Evolutionary conservation across 1,284 basidiomycete genomes (phyloP).

Genomic region (Xerocomus nothofagi): DNA sequence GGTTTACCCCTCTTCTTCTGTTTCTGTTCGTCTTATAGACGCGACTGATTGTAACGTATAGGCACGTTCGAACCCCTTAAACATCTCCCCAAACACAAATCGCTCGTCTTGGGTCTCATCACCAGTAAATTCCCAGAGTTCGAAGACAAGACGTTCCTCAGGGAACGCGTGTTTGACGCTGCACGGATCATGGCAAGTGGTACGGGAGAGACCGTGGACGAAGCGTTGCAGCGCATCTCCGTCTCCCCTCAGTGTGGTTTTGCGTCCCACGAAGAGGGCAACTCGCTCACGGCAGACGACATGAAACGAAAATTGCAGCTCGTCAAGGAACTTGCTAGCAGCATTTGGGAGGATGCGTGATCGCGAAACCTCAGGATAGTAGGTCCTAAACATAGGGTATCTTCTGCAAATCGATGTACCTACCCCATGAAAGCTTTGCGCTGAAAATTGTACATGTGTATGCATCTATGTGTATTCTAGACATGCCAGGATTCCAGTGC

Average conservation of each 20-base stretch:
- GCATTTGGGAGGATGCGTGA: slow-evolving; percentile 30
- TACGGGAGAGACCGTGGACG: slow-evolving; percentile 50
- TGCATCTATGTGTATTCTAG: not conserved
- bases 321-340: slow-evolving; percentile 25
- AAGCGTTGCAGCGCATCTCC: slow-evolving; percentile 60
- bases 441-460: not conserved
- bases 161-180: slow-evolving; percentile 62
- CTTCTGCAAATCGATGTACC: not conserved
- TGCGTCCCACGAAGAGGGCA: slow-evolving; percentile 67
- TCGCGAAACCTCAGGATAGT: too few species aligned
- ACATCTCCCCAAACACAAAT: slow-evolving; percentile 65
- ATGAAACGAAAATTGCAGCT: slow-evolving; percentile 28
- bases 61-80: slow-evolving; percentile 60
- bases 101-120: slow-evolving; percentile 72
- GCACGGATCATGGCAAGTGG: slow-evolving; percentile 58
- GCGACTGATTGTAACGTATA: not conserved
- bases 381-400: too few species aligned
- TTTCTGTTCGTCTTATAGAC: not conserved
- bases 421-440: not conserved
- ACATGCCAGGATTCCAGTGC: not conserved
- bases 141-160: slow-evolving; percentile 61
- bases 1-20: slow-evolving; percentile 12
- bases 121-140: slow-evolving; percentile 70
- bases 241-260: slow-evolving; percentile 80
- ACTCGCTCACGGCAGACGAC: slow-evolving; percentile 30